Conservation (phyloP, 495 filamentous ascomycete species). For the Hypoxylon rickii region DNA sequence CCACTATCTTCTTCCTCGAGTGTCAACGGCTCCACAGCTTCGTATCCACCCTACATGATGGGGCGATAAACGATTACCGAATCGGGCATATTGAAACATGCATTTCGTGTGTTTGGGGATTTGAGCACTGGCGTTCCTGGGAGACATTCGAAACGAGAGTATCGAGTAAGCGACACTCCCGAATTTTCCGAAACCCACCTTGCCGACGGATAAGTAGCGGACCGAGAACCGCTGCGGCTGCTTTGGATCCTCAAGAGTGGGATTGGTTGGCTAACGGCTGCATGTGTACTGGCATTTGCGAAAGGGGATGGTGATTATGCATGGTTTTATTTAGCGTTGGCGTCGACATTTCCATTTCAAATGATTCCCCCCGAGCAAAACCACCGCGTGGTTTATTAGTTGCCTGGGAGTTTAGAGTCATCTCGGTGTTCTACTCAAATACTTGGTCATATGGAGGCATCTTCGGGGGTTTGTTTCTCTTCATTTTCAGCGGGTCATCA, state of each 20-base stretch:
- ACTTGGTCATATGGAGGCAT: slow-evolving; percentile 36
- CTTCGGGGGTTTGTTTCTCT: slow-evolving; percentile 29
- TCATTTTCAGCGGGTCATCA: slow-evolving; percentile 28
- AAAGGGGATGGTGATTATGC: slow-evolving; percentile 35
- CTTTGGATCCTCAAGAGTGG: slow-evolving; percentile 24
- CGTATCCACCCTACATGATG: slow-evolving; percentile 35
- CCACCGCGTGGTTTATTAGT: slow-evolving; percentile 31
- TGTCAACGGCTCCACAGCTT: slow-evolving; percentile 20
- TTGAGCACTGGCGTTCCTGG: slow-evolving; percentile 27
- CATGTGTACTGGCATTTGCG: slow-evolving; percentile 40
- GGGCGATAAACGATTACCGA: slow-evolving; percentile 25
- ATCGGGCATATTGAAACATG: slow-evolving; percentile 13
- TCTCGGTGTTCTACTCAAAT: slow-evolving; percentile 33
- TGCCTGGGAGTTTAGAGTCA: slow-evolving; percentile 37
- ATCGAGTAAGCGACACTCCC: slow-evolving; percentile 9
- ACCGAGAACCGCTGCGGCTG: slow-evolving; percentile 13
- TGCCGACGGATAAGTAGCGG: slow-evolving; percentile 7
- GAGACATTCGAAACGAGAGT: slow-evolving; percentile 24
- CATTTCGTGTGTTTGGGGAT: slow-evolving; percentile 20
- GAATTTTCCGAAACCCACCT: slow-evolving; percentile 9
- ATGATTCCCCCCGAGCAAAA: slow-evolving; percentile 30
- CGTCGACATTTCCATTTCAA: slow-evolving; percentile 33
- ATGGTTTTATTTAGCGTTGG: slow-evolving; percentile 39
- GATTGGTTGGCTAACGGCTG: slow-evolving; percentile 39
- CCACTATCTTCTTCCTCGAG: slow-evolving; percentile 25